Conservation (phyloP, 2,329 filamentous ascomycete genomes). For the Periconia sp. region DNA sequence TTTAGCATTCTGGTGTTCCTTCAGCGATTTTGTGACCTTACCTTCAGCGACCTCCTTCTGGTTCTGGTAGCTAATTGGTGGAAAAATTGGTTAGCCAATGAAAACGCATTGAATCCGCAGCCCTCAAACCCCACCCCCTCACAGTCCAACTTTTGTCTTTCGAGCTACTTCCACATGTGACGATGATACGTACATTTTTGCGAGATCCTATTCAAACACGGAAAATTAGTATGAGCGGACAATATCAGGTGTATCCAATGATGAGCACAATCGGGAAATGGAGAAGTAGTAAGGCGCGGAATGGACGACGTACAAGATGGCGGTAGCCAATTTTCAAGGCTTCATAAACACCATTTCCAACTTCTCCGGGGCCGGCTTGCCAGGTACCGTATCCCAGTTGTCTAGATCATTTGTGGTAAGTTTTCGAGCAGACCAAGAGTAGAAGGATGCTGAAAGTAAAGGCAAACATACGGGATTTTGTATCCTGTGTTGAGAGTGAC, state of each 20-base stretch:
- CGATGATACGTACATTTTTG: slow-evolving; percentile 29
- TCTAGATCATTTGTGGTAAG: slow-evolving; percentile 40
- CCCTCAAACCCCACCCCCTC: slow-evolving; percentile 8
- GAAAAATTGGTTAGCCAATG: slow-evolving; percentile 23
- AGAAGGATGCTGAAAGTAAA: neutral
- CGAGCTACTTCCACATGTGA: neutral
- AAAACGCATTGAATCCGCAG: slow-evolving; percentile 18
- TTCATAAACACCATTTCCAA: slow-evolving; percentile 46
- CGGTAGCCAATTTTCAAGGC: slow-evolving; percentile 37
- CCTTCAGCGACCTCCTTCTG: slow-evolving; percentile 32
- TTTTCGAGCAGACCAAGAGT: neutral
- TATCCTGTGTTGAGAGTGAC: slow-evolving; percentile 32
- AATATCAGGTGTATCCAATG: too few species aligned
- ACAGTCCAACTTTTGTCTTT: neutral
- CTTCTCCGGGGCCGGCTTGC: slow-evolving; percentile 37
- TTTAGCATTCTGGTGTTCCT: neutral
- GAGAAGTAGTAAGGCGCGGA: neutral
- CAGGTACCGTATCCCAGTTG: slow-evolving; percentile 41
- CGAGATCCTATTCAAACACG: slow-evolving; percentile 40
- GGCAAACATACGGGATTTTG: slow-evolving; percentile 55
- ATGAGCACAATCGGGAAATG: too few species aligned
- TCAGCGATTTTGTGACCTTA: neutral
- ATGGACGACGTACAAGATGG: slow-evolving; percentile 28
- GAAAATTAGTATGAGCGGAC: too few species aligned
- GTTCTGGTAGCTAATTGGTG: slow-evolving; percentile 36